phyloP scores from a whole-genome alignment of 306 rosid species.

The Erythrophleum fordii region DNA sequence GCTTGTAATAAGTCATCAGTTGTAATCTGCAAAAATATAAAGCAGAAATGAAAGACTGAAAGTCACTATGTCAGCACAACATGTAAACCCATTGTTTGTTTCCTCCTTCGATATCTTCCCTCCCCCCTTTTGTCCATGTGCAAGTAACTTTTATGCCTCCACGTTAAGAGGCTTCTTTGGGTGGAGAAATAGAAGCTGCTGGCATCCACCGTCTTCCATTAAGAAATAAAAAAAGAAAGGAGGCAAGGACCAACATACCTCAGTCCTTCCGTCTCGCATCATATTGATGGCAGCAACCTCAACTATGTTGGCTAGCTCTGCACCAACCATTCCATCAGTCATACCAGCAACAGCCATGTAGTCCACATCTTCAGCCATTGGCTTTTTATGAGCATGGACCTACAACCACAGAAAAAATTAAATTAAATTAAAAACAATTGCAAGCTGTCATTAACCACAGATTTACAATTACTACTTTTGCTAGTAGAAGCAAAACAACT shows the following conservation, averaged over 20 bases:
- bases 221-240: neutral
- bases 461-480: conserved; percentile 28
- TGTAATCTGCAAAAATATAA: conserved; percentile 70
- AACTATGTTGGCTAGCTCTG: conserved; percentile 93
- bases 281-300: conserved; percentile 98
- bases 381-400: conserved; percentile 99
- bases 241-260: conserved; percentile 54
- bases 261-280: conserved; percentile 93
- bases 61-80: conserved; percentile 24
- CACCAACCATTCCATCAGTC: conserved; percentile 99
- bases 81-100: conserved; percentile 16
- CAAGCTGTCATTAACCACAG: conserved; percentile 12
- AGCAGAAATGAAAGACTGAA: conserved; percentile 26
- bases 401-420: conserved; percentile 38
- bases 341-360: conserved; percentile 88
- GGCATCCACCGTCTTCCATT: conserved; percentile 7
- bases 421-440: neutral
- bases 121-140: neutral
- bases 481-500: conserved; percentile 1
- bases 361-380: conserved; percentile 94
- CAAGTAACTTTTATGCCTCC: conserved; percentile 9
- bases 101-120: conserved; percentile 18
- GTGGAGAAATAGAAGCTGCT: conserved; percentile 1
- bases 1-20: conserved; percentile 98
- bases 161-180: conserved; percentile 18